Base-by-base conservation (phyloP, 1,284 basidiomycete species). In the Vanrija sp. region DNA sequence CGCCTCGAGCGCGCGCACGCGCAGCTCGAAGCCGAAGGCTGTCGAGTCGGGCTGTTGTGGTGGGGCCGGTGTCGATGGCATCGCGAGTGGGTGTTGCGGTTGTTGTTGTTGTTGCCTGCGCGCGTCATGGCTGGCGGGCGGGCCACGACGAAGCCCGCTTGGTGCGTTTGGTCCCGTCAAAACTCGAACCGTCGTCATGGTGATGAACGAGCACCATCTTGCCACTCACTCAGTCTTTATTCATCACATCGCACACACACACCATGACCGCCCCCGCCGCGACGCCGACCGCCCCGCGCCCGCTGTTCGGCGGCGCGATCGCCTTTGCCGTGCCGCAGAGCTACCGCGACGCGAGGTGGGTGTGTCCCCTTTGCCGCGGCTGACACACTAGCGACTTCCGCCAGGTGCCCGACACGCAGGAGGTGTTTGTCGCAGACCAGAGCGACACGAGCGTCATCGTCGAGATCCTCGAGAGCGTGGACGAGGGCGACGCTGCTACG, bases 361-460 rank as follows among this genome's bases (percentile, higher is more conserved):
- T 79, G 14, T 1, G 42, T 26, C 16, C 5, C 3, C 16, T 0
- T 16, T 26, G 18, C 19, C 29, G 12, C n/a, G 34, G n/a, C 29
- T 6, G 19, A 26, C 15, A 12, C 40, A 34, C 54, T 51, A 97
- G 94, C 58, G 83, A 87, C 62, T 62, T 96, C 3, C 90, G 95
- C 57, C 91, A 98, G 78, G 82, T 99, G 12, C 95, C 96, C n/a
- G 89, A 98, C 73, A 93, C 85, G 14, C 95, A 99, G 76, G 96
- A 98, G 73, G 94, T 98, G 44, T 89, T 92, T 72, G 76, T 98
- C 40, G 86, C 86, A 49, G 81, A 83, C 3, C 75, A 84, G 49
- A 85, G 85, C 6, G 82, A 84, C 58, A 79, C 87, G 61, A 91
- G 88, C 66, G 82, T 94, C 58, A 85, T 98, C 55, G 74, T 97